Evolutionary conservation across 2,329 filamentous ascomycete species (phyloP), one percentile per base, ranked within the genome.

Genomic region (Tolypocladium ovalisporum): DNA sequence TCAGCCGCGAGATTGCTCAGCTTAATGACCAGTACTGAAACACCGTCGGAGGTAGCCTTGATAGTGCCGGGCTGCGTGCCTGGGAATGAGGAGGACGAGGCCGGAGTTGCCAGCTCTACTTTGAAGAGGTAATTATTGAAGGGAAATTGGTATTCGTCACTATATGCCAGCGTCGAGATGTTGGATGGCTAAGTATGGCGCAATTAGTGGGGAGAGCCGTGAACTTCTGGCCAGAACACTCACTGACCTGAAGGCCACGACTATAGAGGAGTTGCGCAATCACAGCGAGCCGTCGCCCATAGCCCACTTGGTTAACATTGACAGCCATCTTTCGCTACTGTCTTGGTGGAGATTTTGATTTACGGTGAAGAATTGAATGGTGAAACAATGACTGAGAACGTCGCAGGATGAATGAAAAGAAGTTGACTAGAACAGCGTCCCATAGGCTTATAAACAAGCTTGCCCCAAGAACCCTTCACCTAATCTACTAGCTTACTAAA

Each of bases 121-220:
- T 64, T 62, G 60, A 63, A 63, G 53, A 68, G 55, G 60, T 63
- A 65, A 59, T 68, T 64, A 57, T 70, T 63, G 59, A 60, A 63
- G 44, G 58, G 56, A 54, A 62, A 64, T 54, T 56, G 27, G 22
- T 53, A 56, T 12, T 64, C 19, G 36, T 62, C 57, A 36, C 58
- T 52, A 58, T 65, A 62, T 4, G 59, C 62, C n/a, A 67, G 15
- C 15, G 64, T 58, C 4, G 62, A 57, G 35, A 64, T 49, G 17
- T 59, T 47, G 12, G 58, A 52, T 10, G 58, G 5, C 62, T 59
- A 19, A 9, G 10, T 3, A 4, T 13, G 29, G 10, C 35, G 15
- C 10, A 17, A 32, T 37, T 6, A 53, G 51, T 53, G n/a, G 22
- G 34, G 17, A 8, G 3, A 27, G 9, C 24, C 3, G 32, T 29